These are phyloP conservation scores for Vitis riparia DNA, from an alignment of 164 flowering plant species.

Conservation along the genomic window DNA sequence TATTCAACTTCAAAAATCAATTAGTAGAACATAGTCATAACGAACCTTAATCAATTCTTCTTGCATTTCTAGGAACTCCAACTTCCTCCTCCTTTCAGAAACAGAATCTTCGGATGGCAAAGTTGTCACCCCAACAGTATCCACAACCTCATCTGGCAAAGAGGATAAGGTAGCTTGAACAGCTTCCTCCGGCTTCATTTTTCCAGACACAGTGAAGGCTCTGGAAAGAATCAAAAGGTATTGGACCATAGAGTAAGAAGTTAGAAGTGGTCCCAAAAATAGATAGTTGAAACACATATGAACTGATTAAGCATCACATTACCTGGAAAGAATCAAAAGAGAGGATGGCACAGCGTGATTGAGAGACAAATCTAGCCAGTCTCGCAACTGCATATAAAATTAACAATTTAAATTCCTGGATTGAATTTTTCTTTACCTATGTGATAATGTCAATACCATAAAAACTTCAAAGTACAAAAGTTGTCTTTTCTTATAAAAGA, in stretches of 20 bases:
- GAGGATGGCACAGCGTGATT: slow-evolving; percentile 95
- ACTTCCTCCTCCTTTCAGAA: slow-evolving; percentile 89
- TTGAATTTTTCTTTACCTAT: not conserved
- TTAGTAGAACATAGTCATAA: not conserved
- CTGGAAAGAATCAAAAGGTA: slow-evolving; percentile 56
- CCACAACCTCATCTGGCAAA: slow-evolving; percentile 97
- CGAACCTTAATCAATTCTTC: slow-evolving; percentile 94
- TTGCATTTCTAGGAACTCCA: slow-evolving; percentile 95
- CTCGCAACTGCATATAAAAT: slow-evolving; percentile 68
- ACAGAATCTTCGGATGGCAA: slow-evolving; percentile 94
- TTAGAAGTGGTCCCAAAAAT: too few species aligned
- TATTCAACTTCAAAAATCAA: not conserved
- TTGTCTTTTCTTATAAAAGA: too few species aligned
- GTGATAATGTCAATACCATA: not conserved
- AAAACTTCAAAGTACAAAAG: not conserved
- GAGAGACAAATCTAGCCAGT: slow-evolving; percentile 98
- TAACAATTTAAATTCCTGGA: not conserved
- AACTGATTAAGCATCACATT: slow-evolving; percentile 2
- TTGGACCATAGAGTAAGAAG: too few species aligned
- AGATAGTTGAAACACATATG: not conserved
- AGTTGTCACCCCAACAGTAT: slow-evolving; percentile 79
- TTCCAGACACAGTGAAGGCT: slow-evolving; percentile 89
- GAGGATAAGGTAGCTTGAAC: slow-evolving; percentile 91
- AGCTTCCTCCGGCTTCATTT: slow-evolving; percentile 88
- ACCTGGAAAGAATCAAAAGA: slow-evolving; percentile 93